Evolutionary conservation across 2,329 filamentous ascomycete genomes (phyloP), one percentile per base, ranked within the genome.

Genomic region (Cladobotryum mycophilum): DNA sequence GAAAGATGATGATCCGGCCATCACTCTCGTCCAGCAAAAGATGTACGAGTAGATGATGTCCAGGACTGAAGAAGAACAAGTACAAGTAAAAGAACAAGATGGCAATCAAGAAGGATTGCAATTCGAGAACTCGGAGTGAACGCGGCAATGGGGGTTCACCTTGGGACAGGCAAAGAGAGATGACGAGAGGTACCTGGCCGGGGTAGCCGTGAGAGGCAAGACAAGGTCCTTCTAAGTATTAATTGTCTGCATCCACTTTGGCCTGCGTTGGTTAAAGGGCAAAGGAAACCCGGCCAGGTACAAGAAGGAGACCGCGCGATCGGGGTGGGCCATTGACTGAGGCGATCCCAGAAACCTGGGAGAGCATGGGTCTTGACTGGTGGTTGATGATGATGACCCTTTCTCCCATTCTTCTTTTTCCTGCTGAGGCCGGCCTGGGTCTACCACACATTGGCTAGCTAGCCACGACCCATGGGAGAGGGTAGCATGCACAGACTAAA

Each of bases 251-350:
- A 18, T 40, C 37, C n/a, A n/a, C n/a, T 40, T 40, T 40, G 37
- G 37, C 37, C 37, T 15, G 5, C 14, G 37, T 40, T 40, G 37
- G 37, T n/a, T 18, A 4, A 40, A 15, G 13, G 36, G 36, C 36
- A 13, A 13, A 18, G 37, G 37, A 3, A 14, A 15, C 37, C 37
- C 5, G n/a, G 37, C 6, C 37, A 40, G n/a, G n/a, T 40, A 40
- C 17, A n/a, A 40, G n/a, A 40, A 11, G 12, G 37, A 40, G 37
- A n/a, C 37, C 48, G 43, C 43, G 48, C 51, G 51, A 53, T 53
- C 51, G 45, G 51, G 51, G 48, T 53, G 51, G 51, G 51, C 51
- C 43, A 13, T 34, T 43, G 51, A 44, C 41, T 51, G 51, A 53
- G 51, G 51, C 51, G 48, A 51, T 51, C 48, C 47, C 48, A 51